Conservation (phyloP, 2,329 filamentous ascomycete genomes). For the Sordariomycetes sp. region DNA sequence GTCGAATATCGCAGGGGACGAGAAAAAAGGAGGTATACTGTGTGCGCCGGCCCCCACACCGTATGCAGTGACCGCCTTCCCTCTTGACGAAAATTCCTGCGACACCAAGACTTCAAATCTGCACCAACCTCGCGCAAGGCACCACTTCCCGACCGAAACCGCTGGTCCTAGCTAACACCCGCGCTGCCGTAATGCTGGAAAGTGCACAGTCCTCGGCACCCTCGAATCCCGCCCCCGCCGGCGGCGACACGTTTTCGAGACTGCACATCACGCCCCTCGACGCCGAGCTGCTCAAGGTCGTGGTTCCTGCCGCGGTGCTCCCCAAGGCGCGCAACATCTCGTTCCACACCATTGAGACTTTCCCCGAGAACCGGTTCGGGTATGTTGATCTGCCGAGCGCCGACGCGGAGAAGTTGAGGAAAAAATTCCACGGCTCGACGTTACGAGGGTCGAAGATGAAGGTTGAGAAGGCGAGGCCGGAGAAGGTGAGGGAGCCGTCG, state of each 20-base stretch:
- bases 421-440: slow-evolving; percentile 77
- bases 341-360: slow-evolving; percentile 76
- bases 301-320: slow-evolving; percentile 56
- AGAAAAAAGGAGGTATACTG: not conserved
- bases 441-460: slow-evolving; percentile 76
- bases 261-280: slow-evolving; percentile 86
- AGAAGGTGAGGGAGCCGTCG: slow-evolving; percentile 20
- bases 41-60: not conserved
- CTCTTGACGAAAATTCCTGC: not conserved
- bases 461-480: slow-evolving; percentile 66
- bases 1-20: too few species aligned
- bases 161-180: not conserved
- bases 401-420: slow-evolving; percentile 83
- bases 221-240: not conserved
- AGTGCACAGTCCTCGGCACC: not conserved
- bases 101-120: not conserved
- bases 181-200: not conserved
- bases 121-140: not conserved
- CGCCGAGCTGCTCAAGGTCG: slow-evolving; percentile 54
- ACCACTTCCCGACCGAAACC: not conserved
- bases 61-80: not conserved
- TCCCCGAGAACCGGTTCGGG: slow-evolving; percentile 82
- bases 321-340: slow-evolving; percentile 65
- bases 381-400: slow-evolving; percentile 70
- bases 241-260: not conserved